Percentiles rank a stretch among this genome's conserved stretches.
These are phyloP conservation scores for Salix caprea DNA, from an alignment of 345 rosid genomes.

Conservation along the genomic window DNA sequence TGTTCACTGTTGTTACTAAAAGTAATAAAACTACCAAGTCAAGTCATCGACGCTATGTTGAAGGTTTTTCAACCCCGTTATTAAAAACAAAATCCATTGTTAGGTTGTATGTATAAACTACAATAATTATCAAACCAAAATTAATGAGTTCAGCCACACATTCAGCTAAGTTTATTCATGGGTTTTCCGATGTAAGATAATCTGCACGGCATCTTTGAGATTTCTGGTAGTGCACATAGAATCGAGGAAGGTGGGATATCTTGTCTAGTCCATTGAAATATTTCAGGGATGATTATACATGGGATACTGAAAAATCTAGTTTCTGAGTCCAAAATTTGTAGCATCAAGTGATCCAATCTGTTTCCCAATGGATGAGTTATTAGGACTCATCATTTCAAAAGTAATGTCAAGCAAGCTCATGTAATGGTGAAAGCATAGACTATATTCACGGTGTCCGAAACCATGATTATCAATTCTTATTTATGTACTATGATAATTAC, in stretches of 20 bases:
- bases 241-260: background rate
- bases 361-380: background rate
- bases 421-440: background rate
- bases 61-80: too few species aligned
- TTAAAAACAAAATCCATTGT: too few species aligned
- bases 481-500: background rate
- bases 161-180: background rate
- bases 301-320: background rate
- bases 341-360: background rate
- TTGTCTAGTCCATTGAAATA: background rate
- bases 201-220: background rate
- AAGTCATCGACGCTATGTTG: too few species aligned
- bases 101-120: too few species aligned
- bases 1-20: too few species aligned
- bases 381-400: background rate
- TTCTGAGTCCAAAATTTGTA: background rate
- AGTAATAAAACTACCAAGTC: too few species aligned
- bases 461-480: background rate
- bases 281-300: background rate
- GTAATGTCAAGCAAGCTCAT: background rate
- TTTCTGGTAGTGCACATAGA: background rate
- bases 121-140: too few species aligned
- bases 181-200: background rate
- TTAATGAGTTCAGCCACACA: background rate
- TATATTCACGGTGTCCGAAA: background rate